phyloP scores from a whole-genome alignment of 1,284 basidiomycete species.

The Ustilago esculenta region DNA sequence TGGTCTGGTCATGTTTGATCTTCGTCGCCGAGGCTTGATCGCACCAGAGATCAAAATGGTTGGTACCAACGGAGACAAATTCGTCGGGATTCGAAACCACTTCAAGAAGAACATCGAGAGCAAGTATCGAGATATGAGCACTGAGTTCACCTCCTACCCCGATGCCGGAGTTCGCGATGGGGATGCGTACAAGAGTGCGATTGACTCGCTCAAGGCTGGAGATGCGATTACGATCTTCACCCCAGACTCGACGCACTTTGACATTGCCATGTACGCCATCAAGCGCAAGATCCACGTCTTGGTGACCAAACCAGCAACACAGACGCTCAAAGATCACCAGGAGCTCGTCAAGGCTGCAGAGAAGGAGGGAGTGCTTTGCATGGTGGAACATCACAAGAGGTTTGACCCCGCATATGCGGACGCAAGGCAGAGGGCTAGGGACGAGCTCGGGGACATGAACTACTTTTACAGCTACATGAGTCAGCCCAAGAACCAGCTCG shows the following conservation, averaged over 20 bases:
- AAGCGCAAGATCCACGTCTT: constrained; percentile 85
- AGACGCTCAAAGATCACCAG: constrained; percentile 83
- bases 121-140: constrained; percentile 86
- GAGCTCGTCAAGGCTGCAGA: constrained; percentile 78
- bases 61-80: constrained; percentile 83
- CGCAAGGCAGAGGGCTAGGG: constrained; percentile 77
- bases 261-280: constrained; percentile 85
- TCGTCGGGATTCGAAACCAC: constrained; percentile 82
- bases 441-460: constrained; percentile 85
- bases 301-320: constrained; percentile 90
- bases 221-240: constrained; percentile 89
- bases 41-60: constrained; percentile 77
- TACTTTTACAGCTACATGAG: constrained; percentile 80
- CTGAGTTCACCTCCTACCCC: constrained; percentile 83
- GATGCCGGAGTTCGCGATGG: constrained; percentile 76
- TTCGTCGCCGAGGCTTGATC: constrained; percentile 84
- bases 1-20: constrained; percentile 86
- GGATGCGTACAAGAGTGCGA: constrained; percentile 88
- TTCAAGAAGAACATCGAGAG: constrained; percentile 82
- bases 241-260: constrained; percentile 79
- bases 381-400: constrained; percentile 81
- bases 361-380: constrained; percentile 83
- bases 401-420: constrained; percentile 94
- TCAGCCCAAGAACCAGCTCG: constrained; percentile 91
- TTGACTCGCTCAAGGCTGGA: constrained; percentile 79